phyloP scores from a whole-genome alignment of 139 green algal species.

The Tetraselmis chui region DNA sequence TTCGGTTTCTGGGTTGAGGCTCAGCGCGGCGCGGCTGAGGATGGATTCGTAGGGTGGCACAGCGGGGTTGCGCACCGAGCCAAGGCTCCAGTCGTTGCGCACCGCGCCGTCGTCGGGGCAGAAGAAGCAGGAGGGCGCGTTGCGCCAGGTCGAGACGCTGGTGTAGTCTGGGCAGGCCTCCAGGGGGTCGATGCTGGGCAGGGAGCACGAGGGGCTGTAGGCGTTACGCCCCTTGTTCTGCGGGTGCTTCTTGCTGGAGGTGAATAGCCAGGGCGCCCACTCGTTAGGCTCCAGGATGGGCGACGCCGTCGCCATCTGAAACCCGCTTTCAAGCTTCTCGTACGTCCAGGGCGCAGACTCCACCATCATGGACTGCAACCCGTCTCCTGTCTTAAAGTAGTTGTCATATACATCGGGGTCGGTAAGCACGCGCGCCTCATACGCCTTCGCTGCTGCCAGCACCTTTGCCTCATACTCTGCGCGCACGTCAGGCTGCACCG shows the following conservation, averaged over 20 bases:
- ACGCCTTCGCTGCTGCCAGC: not conserved
- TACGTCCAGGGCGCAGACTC: not conserved
- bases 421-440: not conserved
- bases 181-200: not conserved
- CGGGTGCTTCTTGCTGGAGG: not conserved
- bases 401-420: not conserved
- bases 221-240: not conserved
- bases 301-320: not conserved
- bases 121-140: not conserved
- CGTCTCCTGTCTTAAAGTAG: not conserved
- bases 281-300: not conserved
- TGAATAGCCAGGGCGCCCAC: not conserved
- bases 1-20: not conserved
- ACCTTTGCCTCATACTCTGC: not conserved
- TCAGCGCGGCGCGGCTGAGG: not conserved
- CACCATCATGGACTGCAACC: not conserved
- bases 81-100: not conserved
- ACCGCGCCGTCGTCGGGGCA: not conserved
- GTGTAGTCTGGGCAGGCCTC: not conserved
- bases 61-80: not conserved
- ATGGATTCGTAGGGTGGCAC: not conserved
- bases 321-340: not conserved
- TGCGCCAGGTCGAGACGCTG: not conserved
- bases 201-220: not conserved
- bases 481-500: not conserved